Percentiles rank a stretch among this genome's conserved stretches.
phyloP scores from a whole-genome alignment of 2,329 filamentous ascomycete genomes.

The Capronia coronata region DNA sequence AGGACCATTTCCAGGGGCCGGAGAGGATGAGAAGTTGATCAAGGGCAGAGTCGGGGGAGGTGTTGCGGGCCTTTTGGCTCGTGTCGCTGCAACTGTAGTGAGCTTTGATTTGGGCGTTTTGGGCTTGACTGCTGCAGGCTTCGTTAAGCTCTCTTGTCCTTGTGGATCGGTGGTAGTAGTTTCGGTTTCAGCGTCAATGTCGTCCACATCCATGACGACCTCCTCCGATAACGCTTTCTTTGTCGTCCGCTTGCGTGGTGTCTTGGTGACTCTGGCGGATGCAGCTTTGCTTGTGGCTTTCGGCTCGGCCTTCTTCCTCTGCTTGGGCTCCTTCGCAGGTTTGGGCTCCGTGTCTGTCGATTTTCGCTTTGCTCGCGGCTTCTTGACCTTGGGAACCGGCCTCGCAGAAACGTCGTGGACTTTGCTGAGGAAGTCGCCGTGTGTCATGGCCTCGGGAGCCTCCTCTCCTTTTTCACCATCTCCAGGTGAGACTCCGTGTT shows the following conservation, averaged over 20 bases:
- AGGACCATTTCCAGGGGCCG: neutral
- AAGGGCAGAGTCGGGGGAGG: conserved; percentile 9
- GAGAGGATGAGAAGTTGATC: conserved; percentile 1
- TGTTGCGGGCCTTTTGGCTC: conserved; percentile 7
- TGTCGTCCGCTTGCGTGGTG: conserved; percentile 4
- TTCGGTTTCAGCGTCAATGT: conserved; percentile 9
- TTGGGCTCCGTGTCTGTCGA: conserved; percentile 10
- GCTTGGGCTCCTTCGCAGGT: conserved; percentile 19
- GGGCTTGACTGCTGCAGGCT: neutral
- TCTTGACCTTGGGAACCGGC: conserved; percentile 24
- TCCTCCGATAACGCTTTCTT: conserved; percentile 15
- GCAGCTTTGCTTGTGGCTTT: neutral
- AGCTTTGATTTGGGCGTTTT: neutral
- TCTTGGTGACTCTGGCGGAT: conserved; percentile 1
- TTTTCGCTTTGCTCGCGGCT: conserved; percentile 18
- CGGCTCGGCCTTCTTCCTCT: conserved; percentile 17
- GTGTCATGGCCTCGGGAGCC: conserved; percentile 10
- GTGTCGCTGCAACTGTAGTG: neutral
- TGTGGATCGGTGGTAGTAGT: neutral
- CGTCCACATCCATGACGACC: conserved; percentile 27
- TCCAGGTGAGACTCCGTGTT: conserved; percentile 33
- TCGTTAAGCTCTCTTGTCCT: neutral
- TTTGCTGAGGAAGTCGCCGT: conserved; percentile 26
- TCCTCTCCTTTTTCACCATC: conserved; percentile 15
- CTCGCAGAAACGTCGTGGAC: conserved; percentile 25